Base-by-base conservation (phyloP, 148 eudicot species). In the Amaranthus palmeri region DNA sequence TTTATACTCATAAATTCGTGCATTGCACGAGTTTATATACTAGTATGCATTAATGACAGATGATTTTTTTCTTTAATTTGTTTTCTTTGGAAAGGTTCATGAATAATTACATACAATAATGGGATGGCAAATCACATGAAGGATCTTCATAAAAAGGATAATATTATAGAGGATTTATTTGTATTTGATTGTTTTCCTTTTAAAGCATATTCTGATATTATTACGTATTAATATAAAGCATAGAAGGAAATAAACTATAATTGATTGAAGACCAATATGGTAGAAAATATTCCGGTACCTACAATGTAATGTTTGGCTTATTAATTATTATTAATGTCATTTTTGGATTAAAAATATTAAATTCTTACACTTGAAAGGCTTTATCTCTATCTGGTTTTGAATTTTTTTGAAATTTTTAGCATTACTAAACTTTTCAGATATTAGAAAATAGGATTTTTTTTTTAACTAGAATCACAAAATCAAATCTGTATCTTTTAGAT, bases 211-310 rank as follows among this genome's bases (percentile, higher is more conserved):
- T 54, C 25, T 12, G 7, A 9, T 4, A 10, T 45, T 64, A 64
- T 44, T 25, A 25, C 36, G 18, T 44, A 13, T 64, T 5, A 15
- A 6, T 13, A 0, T 58, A 48, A 60, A 4, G 47, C 6, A 36
- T 18, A 71, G 58, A 71, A 41, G 74, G 49, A 62, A 59, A 7
- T 59, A 59, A 41, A 58, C 42, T 10, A 47, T 48, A 59, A 45
- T 18, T 49, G 18, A 47, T 59, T 58, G 55, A 58, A 45, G 12
- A 58, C 55, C 9, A 25, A 44, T 17, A 25, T 45, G 65, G 51
- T 65, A 45, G 40, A 7, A 73, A 54, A 36, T 70, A 43, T 69
- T 15, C n/a, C 4, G 3, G 57, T 12, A 46, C 46, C 53, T 47
- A 9, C 8, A n/a, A 59, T 45, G 6, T 14, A 47, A 59, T 59